phyloP scores from a whole-genome alignment of 176 grass and related monocot genomes.

The Triticum monococcum region DNA sequence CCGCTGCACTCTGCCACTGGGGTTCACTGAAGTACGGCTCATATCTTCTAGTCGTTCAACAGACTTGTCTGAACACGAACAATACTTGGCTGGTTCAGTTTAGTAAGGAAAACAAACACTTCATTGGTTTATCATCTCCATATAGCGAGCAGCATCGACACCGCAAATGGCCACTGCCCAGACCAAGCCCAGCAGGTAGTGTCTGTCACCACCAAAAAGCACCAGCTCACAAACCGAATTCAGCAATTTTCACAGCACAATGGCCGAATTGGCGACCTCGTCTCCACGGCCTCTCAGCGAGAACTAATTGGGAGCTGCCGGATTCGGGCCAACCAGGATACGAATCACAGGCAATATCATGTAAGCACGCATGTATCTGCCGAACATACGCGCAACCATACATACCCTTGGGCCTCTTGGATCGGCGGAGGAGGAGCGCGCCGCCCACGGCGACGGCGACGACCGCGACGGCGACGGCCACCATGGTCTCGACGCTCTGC shows the following conservation, averaged over 20 bases:
- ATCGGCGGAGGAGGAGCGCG: constrained; percentile 64
- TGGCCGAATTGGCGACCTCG: background rate
- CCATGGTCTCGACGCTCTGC: constrained; percentile 39
- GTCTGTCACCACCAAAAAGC: background rate
- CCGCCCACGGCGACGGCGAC: constrained; percentile 60
- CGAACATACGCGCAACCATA: background rate
- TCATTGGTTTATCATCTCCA: background rate
- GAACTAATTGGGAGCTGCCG: background rate
- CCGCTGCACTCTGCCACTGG: background rate
- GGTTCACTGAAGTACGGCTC: too few species aligned
- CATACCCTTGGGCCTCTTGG: constrained; percentile 72
- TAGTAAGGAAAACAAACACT: background rate
- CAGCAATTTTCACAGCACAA: background rate
- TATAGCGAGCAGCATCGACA: background rate
- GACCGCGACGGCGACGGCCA: constrained; percentile 63
- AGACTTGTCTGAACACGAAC: background rate
- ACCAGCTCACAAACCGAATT: background rate
- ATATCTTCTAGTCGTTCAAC: background rate
- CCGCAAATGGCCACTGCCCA: background rate
- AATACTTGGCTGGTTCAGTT: background rate
- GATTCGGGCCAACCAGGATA: background rate
- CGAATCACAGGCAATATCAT: constrained; percentile 1
- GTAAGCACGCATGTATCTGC: background rate
- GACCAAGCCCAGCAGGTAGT: background rate
- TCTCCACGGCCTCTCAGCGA: background rate